These are phyloP conservation scores for Caryopteris hybrid DNA, from an alignment of 305 asterid species.

Conservation along the genomic window DNA sequence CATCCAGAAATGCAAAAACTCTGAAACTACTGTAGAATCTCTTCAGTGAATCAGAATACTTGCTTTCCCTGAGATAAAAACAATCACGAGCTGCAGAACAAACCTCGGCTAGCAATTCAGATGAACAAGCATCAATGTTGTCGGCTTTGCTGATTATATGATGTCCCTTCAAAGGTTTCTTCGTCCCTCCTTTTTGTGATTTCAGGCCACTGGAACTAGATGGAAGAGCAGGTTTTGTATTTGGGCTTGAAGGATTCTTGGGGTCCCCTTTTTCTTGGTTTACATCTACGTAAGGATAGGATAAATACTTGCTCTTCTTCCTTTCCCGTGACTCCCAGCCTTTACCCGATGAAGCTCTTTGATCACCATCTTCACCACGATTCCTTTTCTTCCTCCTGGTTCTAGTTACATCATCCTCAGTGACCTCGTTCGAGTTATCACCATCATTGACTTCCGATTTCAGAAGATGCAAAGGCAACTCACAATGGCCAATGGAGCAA, in stretches of 20 bases:
- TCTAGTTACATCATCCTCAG: conserved; percentile 7
- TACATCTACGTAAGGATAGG: conserved; percentile 63
- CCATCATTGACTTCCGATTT: conserved; percentile 22
- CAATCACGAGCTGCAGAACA: conserved; percentile 39
- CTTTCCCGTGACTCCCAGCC: conserved; percentile 47
- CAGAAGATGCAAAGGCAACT: conserved; percentile 57
- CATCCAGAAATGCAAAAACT: conserved; percentile 38
- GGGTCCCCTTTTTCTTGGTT: conserved; percentile 29
- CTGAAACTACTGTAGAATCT: conserved; percentile 52
- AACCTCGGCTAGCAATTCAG: conserved; percentile 54
- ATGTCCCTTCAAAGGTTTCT: conserved; percentile 28
- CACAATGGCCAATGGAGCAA: conserved; percentile 61
- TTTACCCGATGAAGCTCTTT: conserved; percentile 27
- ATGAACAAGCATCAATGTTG: conserved; percentile 34
- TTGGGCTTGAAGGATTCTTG: conserved; percentile 16
- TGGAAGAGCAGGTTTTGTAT: conserved; percentile 12
- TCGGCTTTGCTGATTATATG: conserved; percentile 25
- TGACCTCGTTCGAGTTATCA: conserved; percentile 10
- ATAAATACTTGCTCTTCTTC: conserved; percentile 79
- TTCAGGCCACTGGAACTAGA: conserved; percentile 20
- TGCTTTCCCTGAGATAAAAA: conserved; percentile 28
- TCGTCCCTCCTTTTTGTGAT: conserved; percentile 15
- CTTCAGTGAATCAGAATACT: conserved; percentile 40
- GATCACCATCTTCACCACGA: conserved; percentile 15
- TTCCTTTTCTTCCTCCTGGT: conserved; percentile 21